Evolutionary conservation across 306 rosid species (phyloP).

Genomic region (Senna tora): DNA sequence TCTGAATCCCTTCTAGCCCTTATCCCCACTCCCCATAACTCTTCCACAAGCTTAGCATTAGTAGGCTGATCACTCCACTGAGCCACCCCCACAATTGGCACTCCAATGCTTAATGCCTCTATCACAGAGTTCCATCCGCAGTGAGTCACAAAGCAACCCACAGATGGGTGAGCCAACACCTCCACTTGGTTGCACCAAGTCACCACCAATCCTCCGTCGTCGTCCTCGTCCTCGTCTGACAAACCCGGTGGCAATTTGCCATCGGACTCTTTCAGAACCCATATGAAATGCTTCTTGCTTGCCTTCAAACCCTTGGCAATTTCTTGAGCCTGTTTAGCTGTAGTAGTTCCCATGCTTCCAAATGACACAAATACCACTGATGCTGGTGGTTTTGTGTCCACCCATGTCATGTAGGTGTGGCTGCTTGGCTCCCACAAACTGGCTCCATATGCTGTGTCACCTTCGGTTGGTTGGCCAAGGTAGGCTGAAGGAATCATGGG

Average conservation of each 20-base stretch:
- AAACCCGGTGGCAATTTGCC: slow-evolving; percentile 30
- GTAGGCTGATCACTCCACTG: slow-evolving; percentile 60
- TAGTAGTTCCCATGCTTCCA: slow-evolving; percentile 44
- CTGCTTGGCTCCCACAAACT: slow-evolving; percentile 42
- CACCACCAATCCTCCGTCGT: slow-evolving; percentile 43
- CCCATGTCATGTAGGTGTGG: slow-evolving; percentile 42
- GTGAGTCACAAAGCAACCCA: slow-evolving; percentile 53
- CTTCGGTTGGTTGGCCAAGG: slow-evolving; percentile 44
- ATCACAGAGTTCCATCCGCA: slow-evolving; percentile 62
- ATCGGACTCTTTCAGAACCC: slow-evolving; percentile 46
- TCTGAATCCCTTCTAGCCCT: slow-evolving; percentile 42
- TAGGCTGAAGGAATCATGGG: slow-evolving; percentile 63
- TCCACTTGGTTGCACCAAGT: slow-evolving; percentile 55
- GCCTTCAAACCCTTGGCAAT: slow-evolving; percentile 46
- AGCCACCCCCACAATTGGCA: slow-evolving; percentile 55
- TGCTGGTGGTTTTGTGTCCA: slow-evolving; percentile 29
- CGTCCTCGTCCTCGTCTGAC: slow-evolving; percentile 17
- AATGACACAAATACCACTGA: slow-evolving; percentile 48
- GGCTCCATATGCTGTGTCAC: slow-evolving; percentile 45
- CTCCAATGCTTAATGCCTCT: slow-evolving; percentile 51
- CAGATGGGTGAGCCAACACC: slow-evolving; percentile 42
- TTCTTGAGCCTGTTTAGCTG: slow-evolving; percentile 45
- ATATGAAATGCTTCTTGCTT: slow-evolving; percentile 40
- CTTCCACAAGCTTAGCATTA: slow-evolving; percentile 53
- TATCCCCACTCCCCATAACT: slow-evolving; percentile 56